phyloP scores from a whole-genome alignment of 148 eudicot genomes.

The Suaeda aralocaspica region DNA sequence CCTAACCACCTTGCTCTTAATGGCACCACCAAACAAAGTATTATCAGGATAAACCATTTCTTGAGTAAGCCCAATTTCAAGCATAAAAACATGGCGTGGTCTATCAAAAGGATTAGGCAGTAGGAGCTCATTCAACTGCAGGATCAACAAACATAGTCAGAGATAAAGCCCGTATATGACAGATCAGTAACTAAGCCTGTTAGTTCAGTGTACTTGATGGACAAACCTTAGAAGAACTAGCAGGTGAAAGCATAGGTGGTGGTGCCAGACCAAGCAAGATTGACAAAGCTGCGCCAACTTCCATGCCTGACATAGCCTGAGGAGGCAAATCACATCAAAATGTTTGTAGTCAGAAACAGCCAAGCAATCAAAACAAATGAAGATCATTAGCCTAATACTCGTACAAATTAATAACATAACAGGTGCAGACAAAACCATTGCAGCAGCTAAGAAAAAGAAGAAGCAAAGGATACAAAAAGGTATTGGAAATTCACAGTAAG shows the following conservation, averaged over 20 bases:
- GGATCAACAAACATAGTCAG: slow-evolving; percentile 12
- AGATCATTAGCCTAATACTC: no score
- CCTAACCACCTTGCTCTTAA: slow-evolving; percentile 42
- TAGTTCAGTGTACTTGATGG: slow-evolving; percentile 1
- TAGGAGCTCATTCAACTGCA: slow-evolving; percentile 83
- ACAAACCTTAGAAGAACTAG: slow-evolving; percentile 72
- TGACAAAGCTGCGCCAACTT: slow-evolving; percentile 85
- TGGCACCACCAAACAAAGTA: slow-evolving; percentile 30
- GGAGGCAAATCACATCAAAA: slow-evolving; percentile 31
- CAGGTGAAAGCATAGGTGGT: slow-evolving; percentile 60
- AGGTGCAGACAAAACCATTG: slow-evolving; percentile 9
- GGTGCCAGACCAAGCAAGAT: slow-evolving; percentile 94
- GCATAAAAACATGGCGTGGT: slow-evolving; percentile 75
- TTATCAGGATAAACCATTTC: slow-evolving; percentile 28
- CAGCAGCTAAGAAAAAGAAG: background rate
- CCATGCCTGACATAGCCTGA: slow-evolving; percentile 51
- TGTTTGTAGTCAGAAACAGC: slow-evolving; percentile 6
- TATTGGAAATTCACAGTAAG: background rate
- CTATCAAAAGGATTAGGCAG: slow-evolving; percentile 90
- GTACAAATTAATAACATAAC: background rate
- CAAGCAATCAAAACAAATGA: background rate
- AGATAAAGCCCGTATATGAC: background rate
- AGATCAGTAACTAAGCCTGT: background rate
- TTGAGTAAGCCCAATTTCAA: slow-evolving; percentile 61
- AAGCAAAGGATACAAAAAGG: background rate